Evolutionary conservation across 2,329 filamentous ascomycete species (phyloP).

Genomic region (Penicillium thymicola): DNA sequence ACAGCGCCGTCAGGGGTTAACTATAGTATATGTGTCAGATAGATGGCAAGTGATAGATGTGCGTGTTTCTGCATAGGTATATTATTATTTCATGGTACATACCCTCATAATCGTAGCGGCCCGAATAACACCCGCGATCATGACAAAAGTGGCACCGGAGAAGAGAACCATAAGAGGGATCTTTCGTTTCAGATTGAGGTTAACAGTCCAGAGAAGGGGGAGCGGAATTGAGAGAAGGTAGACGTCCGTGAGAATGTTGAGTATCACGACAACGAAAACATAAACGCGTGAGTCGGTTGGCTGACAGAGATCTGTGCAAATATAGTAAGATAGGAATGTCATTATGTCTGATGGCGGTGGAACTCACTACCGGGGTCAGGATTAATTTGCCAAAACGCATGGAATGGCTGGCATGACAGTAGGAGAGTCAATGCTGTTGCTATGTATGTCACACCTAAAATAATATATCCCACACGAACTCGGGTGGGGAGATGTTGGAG

Average conservation of each 20-base stretch:
- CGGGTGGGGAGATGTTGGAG: constrained; percentile 40
- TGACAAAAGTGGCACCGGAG: constrained; percentile 53
- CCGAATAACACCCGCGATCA: constrained; percentile 51
- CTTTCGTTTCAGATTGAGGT: constrained; percentile 49
- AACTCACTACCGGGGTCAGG: constrained; percentile 55
- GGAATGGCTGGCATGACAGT: constrained; percentile 53
- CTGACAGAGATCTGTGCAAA: constrained; percentile 43
- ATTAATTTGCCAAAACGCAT: constrained; percentile 57
- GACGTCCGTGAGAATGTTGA: constrained; percentile 55
- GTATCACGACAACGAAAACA: constrained; percentile 46
- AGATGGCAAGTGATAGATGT: neutral
- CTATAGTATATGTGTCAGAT: constrained; percentile 13
- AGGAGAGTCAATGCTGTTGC: constrained; percentile 49
- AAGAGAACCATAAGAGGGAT: constrained; percentile 52
- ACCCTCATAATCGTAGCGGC: constrained; percentile 47
- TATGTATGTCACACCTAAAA: constrained; percentile 50
- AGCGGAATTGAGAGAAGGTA: constrained; percentile 58
- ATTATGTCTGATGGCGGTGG: neutral
- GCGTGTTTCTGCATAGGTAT: neutral
- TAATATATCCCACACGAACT: constrained; percentile 49
- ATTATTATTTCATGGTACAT: neutral
- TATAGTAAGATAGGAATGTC: neutral
- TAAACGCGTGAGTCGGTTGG: constrained; percentile 47
- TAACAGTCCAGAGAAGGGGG: constrained; percentile 54
- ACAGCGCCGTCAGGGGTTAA: constrained; percentile 34